Base-by-base conservation (phyloP, 2,329 filamentous ascomycete genomes). In the Tolypocladium capitatum region DNA sequence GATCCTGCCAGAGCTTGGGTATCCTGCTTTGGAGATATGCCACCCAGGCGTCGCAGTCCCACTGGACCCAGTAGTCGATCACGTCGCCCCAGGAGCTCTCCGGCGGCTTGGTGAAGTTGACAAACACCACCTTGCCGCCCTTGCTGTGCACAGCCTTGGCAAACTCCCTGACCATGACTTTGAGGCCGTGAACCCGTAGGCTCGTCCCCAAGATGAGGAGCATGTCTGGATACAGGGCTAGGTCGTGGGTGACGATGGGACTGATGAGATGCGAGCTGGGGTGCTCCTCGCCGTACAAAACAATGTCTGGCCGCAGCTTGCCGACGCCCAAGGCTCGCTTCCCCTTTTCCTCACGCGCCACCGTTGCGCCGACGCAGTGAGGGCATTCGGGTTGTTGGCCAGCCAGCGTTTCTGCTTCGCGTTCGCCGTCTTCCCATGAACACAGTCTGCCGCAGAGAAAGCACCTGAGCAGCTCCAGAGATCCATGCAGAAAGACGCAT, bases 1-100 rank as follows among this genome's bases (percentile, higher is more conserved):
- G 69, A 0, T 72, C 72, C 48, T 76, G 63, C 79, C 80, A 84
- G 4, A 84, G 65, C 43, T 74, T 71, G 2, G 78, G 75, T 48
- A 81, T 73, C 46, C 76, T 74, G 45, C 66, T 63, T 51, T 75
- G 77, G 47, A 86, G 60, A 56, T 85, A 80, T 10, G 71, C 63
- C 1, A 86, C 81, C 83, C 83, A 87, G 4, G 77, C 77, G 54
- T 87, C 83, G 50, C 83, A 86, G 56, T 86, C 83, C 81, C 81
- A 85, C 52, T 83, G 73, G 1, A 87, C 73, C 77, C 82, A 86
- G 52, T 81, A 84, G 62, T 87, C 83, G 46, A 87, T 82, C 0
- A 85, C 67, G 47, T 85, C 82, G 1, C 81, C 78, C 83, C 83
- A 87, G 1, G 74, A 75, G 57, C 83, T 86, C 57, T 85, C 81